Evolutionary conservation across 768 basidiomycete species (phyloP).

Genomic region (Suillus lakei): DNA sequence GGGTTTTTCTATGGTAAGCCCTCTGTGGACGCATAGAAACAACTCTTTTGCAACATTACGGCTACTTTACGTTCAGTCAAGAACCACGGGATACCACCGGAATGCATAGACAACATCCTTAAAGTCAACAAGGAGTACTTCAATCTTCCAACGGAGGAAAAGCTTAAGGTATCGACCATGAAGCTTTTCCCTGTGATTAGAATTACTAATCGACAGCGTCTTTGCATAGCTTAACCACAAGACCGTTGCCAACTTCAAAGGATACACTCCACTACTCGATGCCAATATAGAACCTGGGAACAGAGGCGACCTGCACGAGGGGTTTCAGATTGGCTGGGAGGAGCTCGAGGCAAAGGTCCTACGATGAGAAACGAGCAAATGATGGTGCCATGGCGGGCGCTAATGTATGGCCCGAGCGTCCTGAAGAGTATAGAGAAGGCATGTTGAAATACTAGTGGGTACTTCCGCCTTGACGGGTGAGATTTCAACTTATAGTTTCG

Average conservation of each 20-base stretch:
- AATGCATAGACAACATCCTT: constrained; percentile 49
- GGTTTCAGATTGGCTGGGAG: constrained; percentile 86
- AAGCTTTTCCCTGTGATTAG: not conserved
- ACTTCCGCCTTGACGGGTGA: constrained; percentile 17
- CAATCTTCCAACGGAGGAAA: constrained; percentile 59
- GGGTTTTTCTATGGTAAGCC: constrained; percentile 83
- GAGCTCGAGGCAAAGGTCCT: constrained; percentile 34
- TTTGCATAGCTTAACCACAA: constrained; percentile 64
- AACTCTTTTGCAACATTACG: not conserved
- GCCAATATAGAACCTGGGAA: constrained; percentile 73
- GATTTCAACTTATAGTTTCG: constrained; percentile 7
- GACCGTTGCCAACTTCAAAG: constrained; percentile 74
- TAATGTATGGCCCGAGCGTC: constrained; percentile 79
- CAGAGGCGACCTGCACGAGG: constrained; percentile 89
- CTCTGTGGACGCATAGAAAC: not conserved
- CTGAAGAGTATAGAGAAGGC: constrained; percentile 61
- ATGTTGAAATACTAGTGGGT: constrained; percentile 72
- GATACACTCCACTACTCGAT: constrained; percentile 71
- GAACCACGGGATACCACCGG: constrained; percentile 75
- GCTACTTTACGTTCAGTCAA: constrained; percentile 41
- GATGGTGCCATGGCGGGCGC: constrained; percentile 68
- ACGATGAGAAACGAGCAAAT: constrained; percentile 34
- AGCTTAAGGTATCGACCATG: constrained; percentile 58
- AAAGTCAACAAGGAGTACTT: constrained; percentile 67
- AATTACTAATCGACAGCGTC: not conserved